phyloP scores from a whole-genome alignment of 2,329 filamentous ascomycete genomes.

The Neonectria sp. region DNA sequence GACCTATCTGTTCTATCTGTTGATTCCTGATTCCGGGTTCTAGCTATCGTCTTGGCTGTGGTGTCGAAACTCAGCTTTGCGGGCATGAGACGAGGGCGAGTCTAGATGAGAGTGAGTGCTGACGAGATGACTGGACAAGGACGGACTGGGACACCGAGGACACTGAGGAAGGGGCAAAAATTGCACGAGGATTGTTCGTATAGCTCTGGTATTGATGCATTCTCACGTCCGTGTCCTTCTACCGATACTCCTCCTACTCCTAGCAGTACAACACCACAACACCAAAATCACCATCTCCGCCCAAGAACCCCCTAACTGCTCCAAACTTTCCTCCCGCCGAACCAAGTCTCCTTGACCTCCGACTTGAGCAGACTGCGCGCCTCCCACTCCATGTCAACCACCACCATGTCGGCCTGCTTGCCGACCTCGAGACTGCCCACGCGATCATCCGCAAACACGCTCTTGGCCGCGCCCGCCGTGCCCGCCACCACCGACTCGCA shows the following conservation, averaged over 20 bases:
- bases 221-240: not conserved
- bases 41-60: not conserved
- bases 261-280: not conserved
- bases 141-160: not conserved
- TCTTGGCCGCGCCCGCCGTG: slow-evolving; percentile 67
- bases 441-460: slow-evolving; percentile 64
- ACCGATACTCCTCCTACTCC: slow-evolving; percentile 1
- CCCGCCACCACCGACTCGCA: slow-evolving; percentile 67
- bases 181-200: not conserved
- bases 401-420: slow-evolving; percentile 68
- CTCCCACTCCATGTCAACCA: slow-evolving; percentile 64
- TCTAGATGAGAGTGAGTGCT: not conserved
- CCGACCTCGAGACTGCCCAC: slow-evolving; percentile 66
- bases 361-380: slow-evolving; percentile 62
- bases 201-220: not conserved
- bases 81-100: not conserved
- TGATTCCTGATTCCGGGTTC: not conserved
- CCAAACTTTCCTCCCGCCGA: slow-evolving; percentile 61
- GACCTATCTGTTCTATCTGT: slow-evolving; percentile 1
- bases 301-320: slow-evolving; percentile 17
- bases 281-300: not conserved
- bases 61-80: not conserved
- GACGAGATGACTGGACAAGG: not conserved
- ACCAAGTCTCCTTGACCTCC: slow-evolving; percentile 67
- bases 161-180: too few relatives aligned